Evolutionary conservation across 176 grass and related monocot species (phyloP), one percentile per base, ranked within the genome.

Genomic region (Melocanna baccifera): DNA sequence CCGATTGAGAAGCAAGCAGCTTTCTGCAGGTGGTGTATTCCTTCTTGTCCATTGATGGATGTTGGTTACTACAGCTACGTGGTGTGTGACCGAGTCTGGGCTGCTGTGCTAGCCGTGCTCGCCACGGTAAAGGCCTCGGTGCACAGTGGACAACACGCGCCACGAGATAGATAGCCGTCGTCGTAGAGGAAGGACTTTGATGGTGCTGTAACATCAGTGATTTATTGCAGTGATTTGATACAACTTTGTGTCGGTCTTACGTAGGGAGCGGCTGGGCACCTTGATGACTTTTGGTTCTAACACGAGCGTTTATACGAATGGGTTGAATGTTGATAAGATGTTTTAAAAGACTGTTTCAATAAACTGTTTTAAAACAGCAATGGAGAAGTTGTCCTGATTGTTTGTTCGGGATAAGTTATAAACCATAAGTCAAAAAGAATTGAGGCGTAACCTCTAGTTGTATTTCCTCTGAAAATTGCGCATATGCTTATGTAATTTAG

Each of bases 21-120:
- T 76, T 82, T 87, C 85, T 37, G 58, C 77, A 57, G 85, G 46
- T 55, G 59, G 19, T 19, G 70, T 32, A 23, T 81, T 20, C 63
- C 50, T 59, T 46, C 7, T 78, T 69, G 63, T 36, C 39, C 63
- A 34, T 64, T 8, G 28, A 59, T 67, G 73, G 25, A 41, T 69
- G 73, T 32, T 76, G 14, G 25, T 56, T 76, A 9, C 58, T 32
- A 16, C 62, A 2, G 6, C 67, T 34, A 20, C 50, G 34, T 50
- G 46, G 34, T 43, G 82, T 25, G 23, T 45, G 36, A 45, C 62
- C 62, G 36, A 68, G 73, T 57, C 83, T 57, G 40, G 23, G 19
- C 1, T 71, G 48, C 26, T 0, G 50, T 67, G 47, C 48, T 68
- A 53, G 64, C 36, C 39, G 32, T 71, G 67, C 48, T 57, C 52